These are phyloP conservation scores for Cardamine chenopodiifolia DNA, from an alignment of 345 rosid genomes.

Conservation along the genomic window DNA sequence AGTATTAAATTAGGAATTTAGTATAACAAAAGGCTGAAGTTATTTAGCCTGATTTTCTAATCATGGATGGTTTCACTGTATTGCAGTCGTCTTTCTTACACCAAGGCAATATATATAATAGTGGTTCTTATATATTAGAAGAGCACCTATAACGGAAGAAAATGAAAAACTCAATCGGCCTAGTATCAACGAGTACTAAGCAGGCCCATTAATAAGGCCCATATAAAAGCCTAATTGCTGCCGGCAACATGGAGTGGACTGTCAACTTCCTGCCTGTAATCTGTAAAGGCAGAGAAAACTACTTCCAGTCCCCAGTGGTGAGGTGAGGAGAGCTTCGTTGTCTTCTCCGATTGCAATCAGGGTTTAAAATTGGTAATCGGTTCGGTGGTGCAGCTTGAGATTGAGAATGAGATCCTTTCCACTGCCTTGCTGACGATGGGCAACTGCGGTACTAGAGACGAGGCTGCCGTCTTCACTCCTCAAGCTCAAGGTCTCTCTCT, in stretches of 20 bases:
- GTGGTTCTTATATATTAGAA: background rate
- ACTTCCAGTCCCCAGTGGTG: conserved; percentile 16
- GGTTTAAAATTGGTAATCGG: conserved; percentile 16
- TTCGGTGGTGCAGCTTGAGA: background rate
- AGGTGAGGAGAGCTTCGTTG: conserved; percentile 14
- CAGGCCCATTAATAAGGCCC: background rate
- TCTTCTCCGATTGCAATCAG: conserved; percentile 33
- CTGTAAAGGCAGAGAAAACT: conserved; percentile 24
- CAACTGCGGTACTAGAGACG: conserved; percentile 96
- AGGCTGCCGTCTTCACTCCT: conserved; percentile 72
- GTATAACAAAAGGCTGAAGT: background rate
- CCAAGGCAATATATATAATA: background rate
- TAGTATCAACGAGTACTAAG: background rate
- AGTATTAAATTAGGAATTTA: background rate
- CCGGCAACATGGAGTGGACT: background rate
- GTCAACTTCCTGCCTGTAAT: conserved; percentile 4
- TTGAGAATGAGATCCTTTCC: conserved; percentile 40
- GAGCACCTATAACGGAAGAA: background rate
- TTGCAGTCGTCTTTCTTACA: background rate
- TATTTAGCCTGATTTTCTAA: background rate
- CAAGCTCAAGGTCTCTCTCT: conserved; percentile 68
- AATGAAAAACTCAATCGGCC: background rate
- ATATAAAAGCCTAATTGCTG: background rate
- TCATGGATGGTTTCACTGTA: background rate
- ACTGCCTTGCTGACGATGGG: conserved; percentile 58